Evolutionary conservation across 331 rosid genomes (phyloP), one percentile per base, ranked within the genome.

Genomic region (Malus hybrid): DNA sequence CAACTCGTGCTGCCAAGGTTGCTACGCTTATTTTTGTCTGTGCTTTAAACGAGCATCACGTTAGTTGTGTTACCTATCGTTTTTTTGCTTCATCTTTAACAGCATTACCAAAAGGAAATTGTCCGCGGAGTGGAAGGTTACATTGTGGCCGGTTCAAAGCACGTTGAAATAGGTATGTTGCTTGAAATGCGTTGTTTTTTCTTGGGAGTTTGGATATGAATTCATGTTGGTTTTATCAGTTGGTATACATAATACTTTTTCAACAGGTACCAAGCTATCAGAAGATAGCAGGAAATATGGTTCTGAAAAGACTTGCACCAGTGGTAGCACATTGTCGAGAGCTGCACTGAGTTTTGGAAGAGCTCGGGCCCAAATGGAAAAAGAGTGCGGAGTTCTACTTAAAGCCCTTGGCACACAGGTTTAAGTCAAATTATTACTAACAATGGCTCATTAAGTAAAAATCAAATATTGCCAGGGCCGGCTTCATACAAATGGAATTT

Each of bases 251-350:
- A 65, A 54, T 14, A n/a, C 9, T 34, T 56, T 62, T 81, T 81
- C 75, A 72, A 84, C 79, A 92, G 97, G 97, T 70, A 84, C 97
- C 74, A 92, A 90, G 89, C 81, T 92, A 73, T 92, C 97, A 16
- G 97, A 92, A 79, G 97, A 92, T 77, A 90, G 93, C 86, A 84
- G 97, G 86, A 92, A 90, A 90, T 92, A 92, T 83, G 97, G 96
- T 71, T 67, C 88, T 6, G 97, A 88, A 83, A 90, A 88, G 83
- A 92, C 93, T n/a, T 92, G 96, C 83, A 92, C 97, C 56, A 92
- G 89, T 80, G 94, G 97, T 55, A 88, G 69, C 73, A 88, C 91
- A 6, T 74, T 92, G 78, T 83, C 93, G 3, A 86, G 84, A 65
- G 96, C 97, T 36, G 92, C 97, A 2, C 71, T 81, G 56, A 84